Conservation (phyloP, 129 eudicot genomes). For the Escallonia herrerae region DNA sequence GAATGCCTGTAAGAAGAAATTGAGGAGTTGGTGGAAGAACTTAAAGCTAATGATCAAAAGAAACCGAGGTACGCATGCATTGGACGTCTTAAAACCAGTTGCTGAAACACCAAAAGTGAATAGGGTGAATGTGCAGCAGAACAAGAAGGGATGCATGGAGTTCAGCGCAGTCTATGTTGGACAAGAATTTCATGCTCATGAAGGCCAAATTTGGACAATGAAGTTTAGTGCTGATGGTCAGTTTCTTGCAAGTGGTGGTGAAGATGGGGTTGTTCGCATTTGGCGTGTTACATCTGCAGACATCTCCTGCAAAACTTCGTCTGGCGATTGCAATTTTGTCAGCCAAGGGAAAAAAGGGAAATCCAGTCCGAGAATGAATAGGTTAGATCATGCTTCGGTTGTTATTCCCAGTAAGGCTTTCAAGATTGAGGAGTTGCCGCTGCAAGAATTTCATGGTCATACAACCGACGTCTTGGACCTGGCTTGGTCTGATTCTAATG, state of each 20-base stretch:
- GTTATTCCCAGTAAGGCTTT: conserved; percentile 41
- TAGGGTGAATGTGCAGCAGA: conserved; percentile 25
- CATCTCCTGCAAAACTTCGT: conserved; percentile 7
- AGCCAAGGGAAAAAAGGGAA: background rate
- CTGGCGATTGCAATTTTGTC: background rate
- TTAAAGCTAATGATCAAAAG: conserved; percentile 22
- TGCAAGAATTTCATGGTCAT: conserved; percentile 45
- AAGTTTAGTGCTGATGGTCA: conserved; percentile 58
- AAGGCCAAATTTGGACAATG: conserved; percentile 42
- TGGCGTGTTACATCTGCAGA: conserved; percentile 31
- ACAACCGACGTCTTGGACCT: conserved; percentile 42
- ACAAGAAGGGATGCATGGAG: conserved; percentile 34
- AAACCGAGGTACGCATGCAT: background rate
- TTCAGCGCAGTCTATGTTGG: conserved; percentile 30
- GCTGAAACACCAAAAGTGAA: conserved; percentile 10
- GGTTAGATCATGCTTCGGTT: conserved; percentile 14
- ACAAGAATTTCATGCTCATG: conserved; percentile 48
- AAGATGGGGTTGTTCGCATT: conserved; percentile 51
- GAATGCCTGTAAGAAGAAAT: conserved; percentile 15
- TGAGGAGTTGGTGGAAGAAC: conserved; percentile 33
- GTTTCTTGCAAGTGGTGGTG: conserved; percentile 52
- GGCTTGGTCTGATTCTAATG: conserved; percentile 61
- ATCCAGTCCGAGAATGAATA: conserved; percentile 7
- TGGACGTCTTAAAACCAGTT: conserved; percentile 4
- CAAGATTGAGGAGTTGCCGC: conserved; percentile 36